phyloP scores from a whole-genome alignment of 1,139 yeast genomes.

The Pneumocystis wakefieldiae region DNA sequence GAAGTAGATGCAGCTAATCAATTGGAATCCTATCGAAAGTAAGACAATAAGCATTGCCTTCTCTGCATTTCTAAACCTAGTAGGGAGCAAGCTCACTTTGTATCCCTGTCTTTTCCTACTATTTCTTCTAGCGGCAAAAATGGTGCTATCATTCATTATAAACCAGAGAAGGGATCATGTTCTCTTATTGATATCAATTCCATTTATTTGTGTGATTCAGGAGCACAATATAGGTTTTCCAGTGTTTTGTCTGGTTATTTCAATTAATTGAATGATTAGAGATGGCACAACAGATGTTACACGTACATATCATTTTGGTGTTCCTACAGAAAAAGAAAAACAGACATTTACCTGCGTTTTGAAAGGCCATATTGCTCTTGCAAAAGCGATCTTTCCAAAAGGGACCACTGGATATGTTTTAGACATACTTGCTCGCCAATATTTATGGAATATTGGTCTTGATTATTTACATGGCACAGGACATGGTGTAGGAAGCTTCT shows the following conservation, averaged over 20 bases:
- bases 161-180: slow-evolving; percentile 51
- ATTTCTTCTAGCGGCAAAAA: slow-evolving; percentile 88
- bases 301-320: slow-evolving; percentile 70
- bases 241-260: not conserved
- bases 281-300: slow-evolving; percentile 97
- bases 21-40: slow-evolving; percentile 43
- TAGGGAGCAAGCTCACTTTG: slow-evolving; percentile 32
- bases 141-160: slow-evolving; percentile 84
- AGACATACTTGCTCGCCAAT: slow-evolving; percentile 82
- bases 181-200: slow-evolving; percentile 59
- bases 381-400: slow-evolving; percentile 66
- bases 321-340: slow-evolving; percentile 52
- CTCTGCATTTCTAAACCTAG: not conserved
- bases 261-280: slow-evolving; percentile 2
- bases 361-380: slow-evolving; percentile 79
- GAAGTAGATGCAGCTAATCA: slow-evolving; percentile 71
- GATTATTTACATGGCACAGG: slow-evolving; percentile 96
- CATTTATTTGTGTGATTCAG: slow-evolving; percentile 78
- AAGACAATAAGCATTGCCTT: slow-evolving; percentile 15
- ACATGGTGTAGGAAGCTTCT: slow-evolving; percentile 87
- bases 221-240: slow-evolving; percentile 56
- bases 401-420: slow-evolving; percentile 71
- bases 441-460: slow-evolving; percentile 68
- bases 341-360: slow-evolving; percentile 75
- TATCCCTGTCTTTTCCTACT: slow-evolving; percentile 79